phyloP scores from a whole-genome alignment of 345 rosid genomes.

The Boechera divaricarpa region DNA sequence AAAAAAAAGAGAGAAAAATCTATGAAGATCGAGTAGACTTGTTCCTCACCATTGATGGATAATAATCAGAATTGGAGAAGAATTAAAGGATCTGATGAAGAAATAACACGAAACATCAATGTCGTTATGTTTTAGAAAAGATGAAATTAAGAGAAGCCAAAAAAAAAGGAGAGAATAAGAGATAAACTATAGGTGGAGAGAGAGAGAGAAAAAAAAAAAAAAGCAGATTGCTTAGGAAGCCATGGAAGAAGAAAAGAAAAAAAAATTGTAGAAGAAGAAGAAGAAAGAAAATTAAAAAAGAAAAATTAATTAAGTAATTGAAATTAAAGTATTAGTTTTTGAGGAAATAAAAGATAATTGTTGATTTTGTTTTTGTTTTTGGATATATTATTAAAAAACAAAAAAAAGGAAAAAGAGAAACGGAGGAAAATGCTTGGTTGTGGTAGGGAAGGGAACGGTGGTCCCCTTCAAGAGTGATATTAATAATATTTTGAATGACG shows the following conservation, averaged over 20 bases:
- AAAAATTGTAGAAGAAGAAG: constrained; percentile 53
- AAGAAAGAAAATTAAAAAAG: constrained; percentile 48
- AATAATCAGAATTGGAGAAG: constrained; percentile 9
- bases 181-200: constrained; percentile 34
- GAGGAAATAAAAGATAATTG: neutral
- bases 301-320: constrained; percentile 16
- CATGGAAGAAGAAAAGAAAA: constrained; percentile 47
- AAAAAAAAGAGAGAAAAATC: neutral
- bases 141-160: constrained; percentile 23
- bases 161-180: constrained; percentile 34
- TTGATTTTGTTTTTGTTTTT: neutral
- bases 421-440: constrained; percentile 56
- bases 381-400: neutral
- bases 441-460: constrained; percentile 54
- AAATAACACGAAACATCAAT: constrained; percentile 43
- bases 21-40: constrained; percentile 15
- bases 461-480: neutral
- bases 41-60: constrained; percentile 51
- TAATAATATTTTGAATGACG: neutral
- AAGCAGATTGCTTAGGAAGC: constrained; percentile 55
- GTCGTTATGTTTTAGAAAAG: constrained; percentile 40
- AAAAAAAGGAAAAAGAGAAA: constrained; percentile 26
- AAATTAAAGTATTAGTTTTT: neutral
- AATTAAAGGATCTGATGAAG: constrained; percentile 45
- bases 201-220: constrained; percentile 30